phyloP scores from a whole-genome alignment of 2,329 filamentous ascomycete genomes.

The Cladophialophora psammophila region DNA sequence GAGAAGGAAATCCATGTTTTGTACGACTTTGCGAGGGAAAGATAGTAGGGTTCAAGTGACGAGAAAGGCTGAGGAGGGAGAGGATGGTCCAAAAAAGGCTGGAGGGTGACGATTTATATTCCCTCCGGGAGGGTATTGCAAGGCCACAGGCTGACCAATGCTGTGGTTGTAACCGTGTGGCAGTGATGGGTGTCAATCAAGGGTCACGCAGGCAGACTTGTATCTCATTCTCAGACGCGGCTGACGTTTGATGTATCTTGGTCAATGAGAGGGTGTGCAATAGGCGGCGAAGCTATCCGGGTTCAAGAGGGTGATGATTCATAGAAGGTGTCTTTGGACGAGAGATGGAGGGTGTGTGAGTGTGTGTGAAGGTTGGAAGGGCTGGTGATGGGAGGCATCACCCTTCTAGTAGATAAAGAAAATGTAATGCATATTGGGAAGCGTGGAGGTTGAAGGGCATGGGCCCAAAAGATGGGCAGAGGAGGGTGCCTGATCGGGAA shows the following conservation, averaged over 20 bases:
- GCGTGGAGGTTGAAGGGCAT: conserved; percentile 13
- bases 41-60: conserved; percentile 17
- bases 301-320: conserved; percentile 4
- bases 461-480: conserved; percentile 7
- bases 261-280: background rate
- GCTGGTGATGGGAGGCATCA: conserved; percentile 18
- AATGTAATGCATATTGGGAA: conserved; percentile 14
- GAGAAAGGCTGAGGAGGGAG: conserved; percentile 12
- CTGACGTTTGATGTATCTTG: conserved; percentile 30
- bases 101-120: conserved; percentile 29
- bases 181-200: conserved; percentile 29
- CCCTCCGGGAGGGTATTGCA: conserved; percentile 12
- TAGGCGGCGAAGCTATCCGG: conserved; percentile 6
- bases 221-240: conserved; percentile 28
- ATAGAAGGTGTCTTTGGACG: conserved; percentile 6
- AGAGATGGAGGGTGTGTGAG: background rate
- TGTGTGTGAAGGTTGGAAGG: conserved; percentile 13
- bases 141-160: conserved; percentile 21
- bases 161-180: conserved; percentile 23
- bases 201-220: conserved; percentile 34
- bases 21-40: conserved; percentile 22
- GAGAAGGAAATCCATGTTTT: conserved; percentile 65
- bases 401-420: conserved; percentile 18
- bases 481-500: conserved; percentile 21
- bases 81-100: conserved; percentile 2